Evolutionary conservation across 495 filamentous ascomycete genomes (phyloP).

Genomic region (Monascus purpureus): DNA sequence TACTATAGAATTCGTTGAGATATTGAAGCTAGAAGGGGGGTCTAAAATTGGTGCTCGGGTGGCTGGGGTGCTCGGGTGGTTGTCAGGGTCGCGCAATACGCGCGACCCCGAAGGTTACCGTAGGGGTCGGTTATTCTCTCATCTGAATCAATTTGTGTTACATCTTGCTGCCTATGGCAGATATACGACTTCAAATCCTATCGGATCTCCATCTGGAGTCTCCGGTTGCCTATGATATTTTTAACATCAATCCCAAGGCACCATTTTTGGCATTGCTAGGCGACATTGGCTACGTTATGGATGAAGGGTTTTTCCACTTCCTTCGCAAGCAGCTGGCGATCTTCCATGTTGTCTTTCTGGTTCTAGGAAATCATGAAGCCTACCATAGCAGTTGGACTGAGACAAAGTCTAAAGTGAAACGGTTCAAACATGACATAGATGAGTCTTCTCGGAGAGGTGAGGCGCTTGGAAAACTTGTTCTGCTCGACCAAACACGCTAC

Average conservation of each 20-base stretch:
- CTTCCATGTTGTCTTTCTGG: conserved; percentile 28
- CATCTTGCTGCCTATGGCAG: conserved; percentile 3
- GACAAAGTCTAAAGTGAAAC: conserved; percentile 7
- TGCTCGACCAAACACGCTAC: conserved; percentile 26
- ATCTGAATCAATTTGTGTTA: too few relatives aligned
- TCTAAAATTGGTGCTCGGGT: too few relatives aligned
- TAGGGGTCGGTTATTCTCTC: too few relatives aligned
- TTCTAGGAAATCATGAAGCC: conserved; percentile 39
- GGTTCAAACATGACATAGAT: conserved; percentile 18
- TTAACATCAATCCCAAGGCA: conserved; percentile 23
- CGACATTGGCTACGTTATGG: conserved; percentile 33
- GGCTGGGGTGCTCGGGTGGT: too few relatives aligned
- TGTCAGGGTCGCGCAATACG: too few relatives aligned
- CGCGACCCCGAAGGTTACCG: too few relatives aligned
- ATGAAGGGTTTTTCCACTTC: conserved; percentile 23
- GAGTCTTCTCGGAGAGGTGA: conserved; percentile 2
- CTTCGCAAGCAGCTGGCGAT: conserved; percentile 22
- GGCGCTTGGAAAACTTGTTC: conserved; percentile 20
- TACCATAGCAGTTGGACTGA: conserved; percentile 19
- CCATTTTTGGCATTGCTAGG: conserved; percentile 37
- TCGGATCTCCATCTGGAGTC: conserved; percentile 42
- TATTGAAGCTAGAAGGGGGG: too few relatives aligned
- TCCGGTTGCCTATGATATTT: conserved; percentile 26
- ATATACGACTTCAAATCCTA: conserved; percentile 30
- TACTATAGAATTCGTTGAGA: too few relatives aligned